Base-by-base conservation (phyloP, 768 basidiomycete genomes). In the Solioccasus polychromus region DNA sequence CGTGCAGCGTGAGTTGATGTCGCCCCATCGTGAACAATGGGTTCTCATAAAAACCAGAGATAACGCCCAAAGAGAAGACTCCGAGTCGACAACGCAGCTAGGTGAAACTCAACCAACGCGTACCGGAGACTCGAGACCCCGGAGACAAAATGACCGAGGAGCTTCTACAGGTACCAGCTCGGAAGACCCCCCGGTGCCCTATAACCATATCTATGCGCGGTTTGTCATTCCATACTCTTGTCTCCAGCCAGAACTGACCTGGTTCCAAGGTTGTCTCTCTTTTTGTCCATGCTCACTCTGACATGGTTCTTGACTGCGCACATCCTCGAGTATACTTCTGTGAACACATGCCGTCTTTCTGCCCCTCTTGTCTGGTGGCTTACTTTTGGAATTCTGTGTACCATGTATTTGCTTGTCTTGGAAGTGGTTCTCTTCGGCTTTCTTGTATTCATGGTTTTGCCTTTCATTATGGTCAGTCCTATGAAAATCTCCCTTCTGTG, bases 291-390 rank as follows among this genome's bases (percentile, higher is more conserved):
- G 46, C 61, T 88, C 45, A 85, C 85, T n/a, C 59, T 92, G 8
- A 80, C 76, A 44, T 92, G 91, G 87, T 92, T 92, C 55, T 62
- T 92, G 22, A 83, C 81, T 15, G 86, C 88, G 10, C 85, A 92
- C 58, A 82, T 90, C 23, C 69, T 92, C 44, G 76, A 82, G 50
- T 92, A 90, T 57, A 85, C 85, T 14, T 85, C 88, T 8, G 69
- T 88, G 23, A 71, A 82, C 51, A 78, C 82, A 14, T 92, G 90
- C 47, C 83, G 90, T 17, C 66, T 72, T 46, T 71, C 84, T 1
- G 78, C 89, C 11, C 90, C 90, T 8, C 85, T 90, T 53, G 68
- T 92, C 26, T 92, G 89, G 89, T 92, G 88, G 87, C 77, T 91
- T 36, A 80, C 78, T 18, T 90, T 92, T 61, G 83, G 79, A 28